Percentiles rank a stretch among this genome's conserved stretches.
phyloP scores from a whole-genome alignment of 208 protist genomes.

The Leishmania guyanensis region DNA sequence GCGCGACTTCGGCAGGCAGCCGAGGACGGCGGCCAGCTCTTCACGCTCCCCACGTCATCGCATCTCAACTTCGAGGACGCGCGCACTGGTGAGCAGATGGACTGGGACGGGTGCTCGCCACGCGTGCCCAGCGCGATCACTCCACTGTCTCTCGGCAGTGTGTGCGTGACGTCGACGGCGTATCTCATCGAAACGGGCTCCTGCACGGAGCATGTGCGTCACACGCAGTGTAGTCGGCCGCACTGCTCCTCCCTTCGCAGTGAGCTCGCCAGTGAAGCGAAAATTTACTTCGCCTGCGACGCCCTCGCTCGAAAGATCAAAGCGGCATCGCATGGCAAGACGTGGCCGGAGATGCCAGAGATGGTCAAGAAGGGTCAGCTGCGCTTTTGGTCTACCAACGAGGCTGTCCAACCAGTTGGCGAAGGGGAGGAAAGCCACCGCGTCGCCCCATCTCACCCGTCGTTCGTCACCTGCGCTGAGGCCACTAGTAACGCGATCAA shows the following conservation, averaged over 20 bases:
- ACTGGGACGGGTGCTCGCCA: constrained; percentile 46
- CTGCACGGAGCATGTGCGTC: constrained; percentile 41
- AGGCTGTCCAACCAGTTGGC: constrained; percentile 35
- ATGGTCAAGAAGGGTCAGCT: constrained; percentile 30
- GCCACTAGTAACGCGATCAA: constrained; percentile 52
- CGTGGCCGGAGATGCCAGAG: constrained; percentile 41
- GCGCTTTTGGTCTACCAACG: constrained; percentile 50
- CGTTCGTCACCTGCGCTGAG: constrained; percentile 58
- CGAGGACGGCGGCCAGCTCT: constrained; percentile 5
- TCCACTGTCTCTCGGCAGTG: constrained; percentile 47
- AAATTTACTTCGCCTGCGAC: constrained; percentile 37
- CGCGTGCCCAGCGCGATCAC: constrained; percentile 10
- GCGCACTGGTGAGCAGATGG: constrained; percentile 27
- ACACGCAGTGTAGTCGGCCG: constrained; percentile 57
- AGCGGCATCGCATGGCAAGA: constrained; percentile 34
- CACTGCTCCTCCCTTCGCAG: constrained; percentile 40
- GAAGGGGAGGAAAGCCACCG: not conserved
- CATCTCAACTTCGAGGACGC: constrained; percentile 37
- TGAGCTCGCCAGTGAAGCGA: constrained; percentile 25
- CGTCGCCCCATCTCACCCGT: constrained; percentile 17
- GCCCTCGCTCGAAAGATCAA: constrained; percentile 37
- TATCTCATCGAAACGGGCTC: constrained; percentile 44
- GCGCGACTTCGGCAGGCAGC: constrained; percentile 5
- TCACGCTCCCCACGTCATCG: constrained; percentile 13
- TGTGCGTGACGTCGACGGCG: constrained; percentile 54